Percentiles rank a stretch among this genome's conserved stretches.
Evolutionary conservation across 2,329 filamentous ascomycete genomes (phyloP).

Genomic region (Diplocarpon mali): DNA sequence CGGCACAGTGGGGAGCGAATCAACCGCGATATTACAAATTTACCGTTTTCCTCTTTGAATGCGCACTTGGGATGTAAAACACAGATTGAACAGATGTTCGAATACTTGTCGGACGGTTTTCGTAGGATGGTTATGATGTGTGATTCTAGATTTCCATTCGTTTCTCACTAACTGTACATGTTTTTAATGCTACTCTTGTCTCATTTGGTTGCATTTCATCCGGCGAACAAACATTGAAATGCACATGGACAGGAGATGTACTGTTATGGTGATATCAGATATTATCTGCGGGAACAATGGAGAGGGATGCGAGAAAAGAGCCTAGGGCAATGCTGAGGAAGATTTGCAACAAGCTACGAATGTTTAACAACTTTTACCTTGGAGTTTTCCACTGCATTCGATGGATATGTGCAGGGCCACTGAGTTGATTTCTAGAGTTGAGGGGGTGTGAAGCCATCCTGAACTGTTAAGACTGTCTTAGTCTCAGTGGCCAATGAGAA

Average conservation of each 20-base stretch:
- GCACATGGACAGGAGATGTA: background rate
- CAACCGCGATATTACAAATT: background rate
- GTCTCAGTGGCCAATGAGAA: no score
- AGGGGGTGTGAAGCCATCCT: no score
- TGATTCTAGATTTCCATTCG: background rate
- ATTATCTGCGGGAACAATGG: background rate
- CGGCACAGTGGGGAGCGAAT: background rate
- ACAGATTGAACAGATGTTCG: background rate
- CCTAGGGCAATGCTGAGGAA: background rate
- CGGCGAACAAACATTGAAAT: background rate
- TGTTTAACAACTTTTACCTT: background rate
- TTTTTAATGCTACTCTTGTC: background rate
- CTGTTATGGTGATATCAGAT: background rate
- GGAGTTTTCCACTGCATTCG: no score
- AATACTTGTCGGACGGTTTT: background rate
- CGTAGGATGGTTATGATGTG: background rate
- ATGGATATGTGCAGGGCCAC: no score
- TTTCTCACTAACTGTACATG: background rate
- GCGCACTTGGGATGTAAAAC: background rate
- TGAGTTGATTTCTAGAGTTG: no score
- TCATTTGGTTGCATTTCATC: background rate
- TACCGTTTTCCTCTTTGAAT: background rate
- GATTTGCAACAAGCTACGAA: no score
- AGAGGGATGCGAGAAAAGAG: background rate
- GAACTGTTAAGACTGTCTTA: no score